Conservation (phyloP, 805 yeast genomes). For the Yarrowia bubula region DNA sequence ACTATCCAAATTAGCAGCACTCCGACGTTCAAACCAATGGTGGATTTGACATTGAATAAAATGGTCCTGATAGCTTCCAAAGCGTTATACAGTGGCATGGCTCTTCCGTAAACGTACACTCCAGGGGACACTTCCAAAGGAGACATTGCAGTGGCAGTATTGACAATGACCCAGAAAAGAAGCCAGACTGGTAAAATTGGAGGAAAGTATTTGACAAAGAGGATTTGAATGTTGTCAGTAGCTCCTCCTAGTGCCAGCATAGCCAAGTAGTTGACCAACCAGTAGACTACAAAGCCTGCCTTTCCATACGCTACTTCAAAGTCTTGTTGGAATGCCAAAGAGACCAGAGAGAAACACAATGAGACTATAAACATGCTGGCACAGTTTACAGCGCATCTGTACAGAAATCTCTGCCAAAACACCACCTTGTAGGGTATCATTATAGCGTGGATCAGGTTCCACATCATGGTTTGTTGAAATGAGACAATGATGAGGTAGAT, state of each 20-base stretch:
- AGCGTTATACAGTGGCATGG: slow-evolving; percentile 66
- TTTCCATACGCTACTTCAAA: slow-evolving; percentile 58
- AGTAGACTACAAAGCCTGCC: slow-evolving; percentile 69
- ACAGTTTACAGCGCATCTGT: neutral
- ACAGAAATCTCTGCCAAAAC: slow-evolving; percentile 8
- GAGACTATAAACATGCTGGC: slow-evolving; percentile 47
- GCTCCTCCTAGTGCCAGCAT: slow-evolving; percentile 78
- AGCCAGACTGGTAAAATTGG: slow-evolving; percentile 71
- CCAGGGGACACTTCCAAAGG: slow-evolving; percentile 58
- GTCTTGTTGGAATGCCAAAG: slow-evolving; percentile 67
- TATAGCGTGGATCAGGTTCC: slow-evolving; percentile 27
- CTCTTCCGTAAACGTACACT: slow-evolving; percentile 66
- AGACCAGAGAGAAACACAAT: slow-evolving; percentile 55
- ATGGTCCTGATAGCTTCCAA: slow-evolving; percentile 60
- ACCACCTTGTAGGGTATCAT: neutral
- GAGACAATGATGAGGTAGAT: slow-evolving; percentile 69
- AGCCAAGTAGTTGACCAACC: slow-evolving; percentile 66
- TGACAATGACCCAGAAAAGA: slow-evolving; percentile 64
- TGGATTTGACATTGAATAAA: slow-evolving; percentile 55
- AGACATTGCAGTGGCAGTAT: slow-evolving; percentile 66
- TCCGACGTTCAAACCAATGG: slow-evolving; percentile 60
- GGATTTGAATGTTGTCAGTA: slow-evolving; percentile 60
- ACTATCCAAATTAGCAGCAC: slow-evolving; percentile 61
- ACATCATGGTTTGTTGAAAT: slow-evolving; percentile 58
- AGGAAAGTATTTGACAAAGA: slow-evolving; percentile 54